These are phyloP conservation scores for Aspergillus ostianus DNA, from an alignment of 495 filamentous ascomycete genomes.

Conservation along the genomic window DNA sequence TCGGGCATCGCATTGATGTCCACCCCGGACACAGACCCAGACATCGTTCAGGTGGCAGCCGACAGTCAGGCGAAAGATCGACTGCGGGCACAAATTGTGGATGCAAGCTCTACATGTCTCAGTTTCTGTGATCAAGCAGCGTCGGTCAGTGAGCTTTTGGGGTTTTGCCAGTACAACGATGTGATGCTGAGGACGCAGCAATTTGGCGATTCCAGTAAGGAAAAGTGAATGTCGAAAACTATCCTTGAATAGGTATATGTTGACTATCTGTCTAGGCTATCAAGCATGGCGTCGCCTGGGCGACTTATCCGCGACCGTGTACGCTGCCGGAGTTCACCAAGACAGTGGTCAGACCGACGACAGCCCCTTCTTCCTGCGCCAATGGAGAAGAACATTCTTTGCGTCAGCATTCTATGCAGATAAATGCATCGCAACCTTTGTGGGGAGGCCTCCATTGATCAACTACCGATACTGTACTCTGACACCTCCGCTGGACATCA, in stretches of 20 bases:
- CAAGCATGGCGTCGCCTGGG: slow-evolving; percentile 53
- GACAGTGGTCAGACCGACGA: slow-evolving; percentile 40
- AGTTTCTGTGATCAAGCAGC: slow-evolving; percentile 47
- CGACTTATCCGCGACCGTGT: slow-evolving; percentile 51
- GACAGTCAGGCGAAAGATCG: slow-evolving; percentile 26
- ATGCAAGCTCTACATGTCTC: slow-evolving; percentile 44
- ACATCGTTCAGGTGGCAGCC: slow-evolving; percentile 23
- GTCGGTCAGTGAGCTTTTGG: slow-evolving; percentile 47
- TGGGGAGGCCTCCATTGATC: slow-evolving; percentile 56
- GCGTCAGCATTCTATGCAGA: slow-evolving; percentile 50
- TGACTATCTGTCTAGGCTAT: slow-evolving; percentile 35
- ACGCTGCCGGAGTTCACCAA: slow-evolving; percentile 58
- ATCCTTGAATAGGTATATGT: not conserved
- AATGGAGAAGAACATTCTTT: slow-evolving; percentile 53
- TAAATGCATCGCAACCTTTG: slow-evolving; percentile 52
- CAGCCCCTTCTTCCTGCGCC: slow-evolving; percentile 51
- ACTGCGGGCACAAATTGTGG: slow-evolving; percentile 36
- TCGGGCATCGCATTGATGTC: slow-evolving; percentile 43
- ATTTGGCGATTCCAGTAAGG: slow-evolving; percentile 53
- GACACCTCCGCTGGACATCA: slow-evolving; percentile 57
- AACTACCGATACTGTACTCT: slow-evolving; percentile 55
- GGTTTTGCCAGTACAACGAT: slow-evolving; percentile 44
- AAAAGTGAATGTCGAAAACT: slow-evolving; percentile 2
- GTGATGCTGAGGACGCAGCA: slow-evolving; percentile 44
- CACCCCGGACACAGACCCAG: slow-evolving; percentile 37